Evolutionary conservation across 768 basidiomycete genomes (phyloP), one percentile per base, ranked within the genome.

Genomic region (Collybiopsis luxurians): DNA sequence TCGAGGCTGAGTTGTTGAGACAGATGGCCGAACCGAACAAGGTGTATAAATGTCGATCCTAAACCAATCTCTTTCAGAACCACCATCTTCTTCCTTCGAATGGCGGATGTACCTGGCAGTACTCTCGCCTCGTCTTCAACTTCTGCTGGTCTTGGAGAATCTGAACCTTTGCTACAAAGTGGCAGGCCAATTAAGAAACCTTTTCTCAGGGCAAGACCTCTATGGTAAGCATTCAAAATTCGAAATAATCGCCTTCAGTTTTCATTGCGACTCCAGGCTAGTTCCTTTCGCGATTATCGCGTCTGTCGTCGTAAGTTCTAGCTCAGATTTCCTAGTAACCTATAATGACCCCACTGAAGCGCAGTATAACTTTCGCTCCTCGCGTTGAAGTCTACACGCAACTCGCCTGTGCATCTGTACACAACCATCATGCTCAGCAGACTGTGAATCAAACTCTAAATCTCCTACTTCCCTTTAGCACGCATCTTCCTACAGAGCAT

Each of bases 351-450:
- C 55, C 53, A 28, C 46, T 58, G n/a, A 62, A 92, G 91, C 88
- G 89, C 28, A 89, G 88, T 42, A 90, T 92, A 87, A 92, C 91
- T 3, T 72, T 90, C 28, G 89, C 89, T 13, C 85, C 91, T 21
- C 82, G 90, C 49, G 84, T 93, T 15, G 85, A 91, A 71, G 83
- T 93, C 27, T 90, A 83, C 70, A 91, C 87, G 23, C 85, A 90
- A 63, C 75, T 92, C 26, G 82, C 92, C 10, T 92, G 92, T 71
- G 78, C 80, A 57, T 75, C 74, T 21, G 64, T 87, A 47, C 78
- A 81, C 60, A 70, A 73, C 23, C 66, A 72, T 26, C 31, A 34
- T 77, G 79, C 67, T 24, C 50, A 39, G 36, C 50, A 82, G 7
- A 53, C 60, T 12, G 56, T 31, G 26, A 62, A 59, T 43, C 56